Base-by-base conservation (phyloP, 306 rosid species). In the Prunus persica region DNA sequence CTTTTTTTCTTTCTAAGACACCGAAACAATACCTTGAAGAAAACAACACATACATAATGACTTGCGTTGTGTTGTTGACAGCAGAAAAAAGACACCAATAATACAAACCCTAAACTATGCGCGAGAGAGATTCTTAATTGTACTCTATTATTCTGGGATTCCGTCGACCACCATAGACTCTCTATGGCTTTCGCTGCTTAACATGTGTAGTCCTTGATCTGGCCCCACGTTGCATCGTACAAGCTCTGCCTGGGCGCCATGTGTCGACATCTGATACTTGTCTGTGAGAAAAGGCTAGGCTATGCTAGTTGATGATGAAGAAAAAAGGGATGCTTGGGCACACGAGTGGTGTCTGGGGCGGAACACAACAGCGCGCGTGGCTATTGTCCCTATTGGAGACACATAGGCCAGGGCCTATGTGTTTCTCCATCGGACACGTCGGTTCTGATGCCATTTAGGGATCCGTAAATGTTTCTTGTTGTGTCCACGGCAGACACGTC, bases 381-480 rank as follows among this genome's bases (percentile, higher is more conserved):
- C 77, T 75, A 25, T 46, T 80, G 83, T 76, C 88, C 71, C 78
- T 27, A 24, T 12, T 34, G 60, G 22, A 70, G 16, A 32, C n/a
- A 32, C 71, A 3, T 30, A 54, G 68, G 72, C 47, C 64, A 43
- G 71, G 62, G 54, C 50, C 49, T 32, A 68, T 46, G 62, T 46
- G 2, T 73, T 46, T 34, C 69, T 5, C 52, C 51, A 12, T 2
- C 60, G 25, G 74, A 83, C 89, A 84, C 79, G 80, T 79, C 27
- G 13, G 13, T 34, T 60, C 41, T 60, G 72, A 54, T 71, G 78
- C 75, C 83, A 43, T 58, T 58, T 65, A 2, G 51, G 82, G 84
- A 78, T 85, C 68, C 77, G 76, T 74, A 76, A 73, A 58, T 85
- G 91, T 88, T 77, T 86, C 83, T 86, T 73, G 83, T 78, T 86